These are phyloP conservation scores for Leccinum sublutescens DNA, from an alignment of 768 basidiomycete genomes.

Conservation along the genomic window DNA sequence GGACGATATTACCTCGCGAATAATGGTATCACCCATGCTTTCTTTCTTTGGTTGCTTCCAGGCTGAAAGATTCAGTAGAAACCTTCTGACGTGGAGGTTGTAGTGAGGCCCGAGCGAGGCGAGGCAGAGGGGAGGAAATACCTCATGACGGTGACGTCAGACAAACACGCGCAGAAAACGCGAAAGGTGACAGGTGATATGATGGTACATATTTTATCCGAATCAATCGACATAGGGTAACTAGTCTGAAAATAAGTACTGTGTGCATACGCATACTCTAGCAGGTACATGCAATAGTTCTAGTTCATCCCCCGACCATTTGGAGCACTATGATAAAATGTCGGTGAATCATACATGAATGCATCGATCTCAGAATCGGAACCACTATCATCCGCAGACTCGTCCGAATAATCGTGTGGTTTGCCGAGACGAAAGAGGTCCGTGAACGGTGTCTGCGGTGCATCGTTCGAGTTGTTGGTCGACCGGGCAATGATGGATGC, in stretches of 20 bases:
- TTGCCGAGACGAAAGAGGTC: slow-evolving; percentile 68
- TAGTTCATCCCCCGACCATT: slow-evolving; percentile 38
- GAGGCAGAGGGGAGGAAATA: slow-evolving; percentile 12
- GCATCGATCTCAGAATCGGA: slow-evolving; percentile 45
- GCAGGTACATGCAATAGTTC: not conserved
- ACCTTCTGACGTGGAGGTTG: slow-evolving; percentile 17
- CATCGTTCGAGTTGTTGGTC: slow-evolving; percentile 49
- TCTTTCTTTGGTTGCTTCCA: slow-evolving; percentile 6
- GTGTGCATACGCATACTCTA: slow-evolving; percentile 5
- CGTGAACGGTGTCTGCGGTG: slow-evolving; percentile 76
- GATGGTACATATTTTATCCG: not conserved
- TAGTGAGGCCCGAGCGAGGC: slow-evolving; percentile 11
- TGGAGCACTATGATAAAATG: slow-evolving; percentile 43
- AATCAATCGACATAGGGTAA: not conserved
- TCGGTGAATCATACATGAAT: slow-evolving; percentile 60
- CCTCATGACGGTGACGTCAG: slow-evolving; percentile 21
- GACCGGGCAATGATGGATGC: slow-evolving; percentile 83
- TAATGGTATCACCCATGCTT: slow-evolving; percentile 37
- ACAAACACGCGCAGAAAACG: slow-evolving; percentile 14
- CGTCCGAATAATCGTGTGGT: slow-evolving; percentile 36
- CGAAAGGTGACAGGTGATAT: slow-evolving; percentile 2
- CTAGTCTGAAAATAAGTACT: not conserved
- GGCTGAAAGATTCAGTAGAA: slow-evolving; percentile 4
- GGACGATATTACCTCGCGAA: slow-evolving; percentile 40
- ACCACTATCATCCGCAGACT: slow-evolving; percentile 46